Evolutionary conservation across 306 rosid genomes (phyloP), one percentile per base, ranked within the genome.

Genomic region (Trichosanthes cucumerina): DNA sequence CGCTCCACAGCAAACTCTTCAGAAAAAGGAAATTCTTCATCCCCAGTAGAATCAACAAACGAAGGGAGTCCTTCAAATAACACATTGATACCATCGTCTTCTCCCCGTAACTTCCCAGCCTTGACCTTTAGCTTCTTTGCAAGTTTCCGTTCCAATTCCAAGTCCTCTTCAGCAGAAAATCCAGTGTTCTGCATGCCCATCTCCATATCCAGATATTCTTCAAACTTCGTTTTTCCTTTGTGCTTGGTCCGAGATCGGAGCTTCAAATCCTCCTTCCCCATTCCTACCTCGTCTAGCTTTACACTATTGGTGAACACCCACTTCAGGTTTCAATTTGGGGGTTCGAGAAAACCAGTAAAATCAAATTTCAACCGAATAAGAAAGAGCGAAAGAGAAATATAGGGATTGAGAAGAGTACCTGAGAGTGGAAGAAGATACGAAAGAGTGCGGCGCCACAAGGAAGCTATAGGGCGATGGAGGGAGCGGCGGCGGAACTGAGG

Each of bases 91-190:
- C 90, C 93, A 79, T 87, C 94, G 82, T 92, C 95, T 54, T 80
- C 79, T 34, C 97, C 97, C 83, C 90, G 78, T 81, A 95, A 79
- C 77, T 78, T 92, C 47, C 98, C 97, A 75, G 70, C 83, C 80
- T 88, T 95, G 80, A 92, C 91, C 88, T 88, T 95, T 34, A 95
- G 96, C 85, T 86, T 95, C 86, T 95, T 92, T 11, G 91, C 91
- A 79, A 95, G 92, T 84, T 90, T 92, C 62, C 87, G 86, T 83
- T 95, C 98, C 81, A 92, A 74, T 69, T 88, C 93, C 84, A 91
- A 62, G 81, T 95, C 98, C 84, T 81, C 88, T 76, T 80, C 69
- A 10, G 90, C 89, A 21, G 81, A 86, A 1, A 79, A 7, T 0
- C 82, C 74, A 78, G 78, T 34, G 47, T 62, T 80, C 19, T 57